Evolutionary conservation across 2,329 filamentous ascomycete genomes (phyloP), one percentile per base, ranked within the genome.

Genomic region (Cercospora zeina): DNA sequence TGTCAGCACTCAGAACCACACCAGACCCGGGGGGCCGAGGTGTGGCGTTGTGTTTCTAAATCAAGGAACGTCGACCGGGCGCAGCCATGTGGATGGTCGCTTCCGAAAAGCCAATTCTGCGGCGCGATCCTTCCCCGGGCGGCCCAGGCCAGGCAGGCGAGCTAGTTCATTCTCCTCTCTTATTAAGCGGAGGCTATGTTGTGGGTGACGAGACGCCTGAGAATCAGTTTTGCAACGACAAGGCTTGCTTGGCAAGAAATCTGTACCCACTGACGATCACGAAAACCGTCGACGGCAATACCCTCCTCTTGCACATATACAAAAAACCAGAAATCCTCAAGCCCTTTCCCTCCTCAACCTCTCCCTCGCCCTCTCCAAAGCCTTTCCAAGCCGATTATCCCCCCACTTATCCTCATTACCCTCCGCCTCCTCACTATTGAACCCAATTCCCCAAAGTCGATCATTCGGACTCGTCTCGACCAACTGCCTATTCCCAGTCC

Each of bases 381-480:
- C 71, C 57, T 74, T 71, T 6, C 73, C 73, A 37, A 76, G 58
- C 50, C 69, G 58, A 63, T 77, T 76, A 61, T 70, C 49, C 19
- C 73, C 75, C 74, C 73, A 75, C 53, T 69, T 65, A 14, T 63
- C 54, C 55, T 73, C 68, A 36, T 62, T 70, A 7, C 59, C 66
- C 27, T 68, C 66, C 3, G 74, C 75, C 42, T 72, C 69, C 31
- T 71, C 70, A 34, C 65, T 67, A 42, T 70, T 69, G 63, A 72
- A 76, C 0, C 74, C 73, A 30, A 76, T 68, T 1, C 74, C 74
- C 74, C 74, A 76, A 33, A 75, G 69, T 57, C 71, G 61, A 67
- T 76, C 74, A 39, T 67, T 68, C 8, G 74, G 74, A 68, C 75
- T 76, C 1, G 74, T 70, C 66, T 76, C 74, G 2, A 74, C 73